Base-by-base conservation (phyloP, 345 rosid genomes). In the sweet orange (Citrus sinensis) region DNA sequence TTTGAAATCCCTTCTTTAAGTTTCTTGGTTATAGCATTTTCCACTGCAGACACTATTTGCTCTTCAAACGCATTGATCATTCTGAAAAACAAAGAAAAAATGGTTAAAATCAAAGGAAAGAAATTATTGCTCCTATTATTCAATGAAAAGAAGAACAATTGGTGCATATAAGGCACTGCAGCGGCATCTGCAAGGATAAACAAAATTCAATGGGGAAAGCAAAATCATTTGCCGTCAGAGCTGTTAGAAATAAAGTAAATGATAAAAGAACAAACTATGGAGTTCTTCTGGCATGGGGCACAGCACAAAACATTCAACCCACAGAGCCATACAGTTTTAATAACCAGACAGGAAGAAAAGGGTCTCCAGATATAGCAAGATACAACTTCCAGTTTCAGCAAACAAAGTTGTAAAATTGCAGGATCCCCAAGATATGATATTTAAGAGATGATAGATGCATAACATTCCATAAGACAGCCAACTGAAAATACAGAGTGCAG, bases 21-120 rank as follows among this genome's bases (percentile, higher is more conserved):
- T 77, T 92, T 89, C 80, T 86, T 88, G 60, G 92, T 59, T 71
- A 96, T 91, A 6, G 98, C 90, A 78, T 76, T 90, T 88, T 96
- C 98, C 60, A 96, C 98, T 73, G 94, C 93, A 67, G 97, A 82
- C 32, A 87, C 87, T 64, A 93, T 93, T 67, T 89, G 90, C 71
- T 51, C 95, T 86, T 90, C 92, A 85, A 93, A 92, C 30, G 99
- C 99, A 90, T 96, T 87, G 24, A 95, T 82, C 95, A 96, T 89
- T 83, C 98, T 96, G 85, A 55, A 60, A 73, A 64, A 76, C 65
- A 65, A 81, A 64, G 81, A 25, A 59, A 78, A 39, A 77, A 78
- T 61, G 71, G 49, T 32, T 59, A 35, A 74, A 46, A 70, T 69
- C 60, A 54, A 67, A 61, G 69, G 62, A 19, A 27, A 60, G 37